These are phyloP conservation scores for Hirsutella thompsonii DNA, from an alignment of 2,329 filamentous ascomycete species.

Conservation along the genomic window DNA sequence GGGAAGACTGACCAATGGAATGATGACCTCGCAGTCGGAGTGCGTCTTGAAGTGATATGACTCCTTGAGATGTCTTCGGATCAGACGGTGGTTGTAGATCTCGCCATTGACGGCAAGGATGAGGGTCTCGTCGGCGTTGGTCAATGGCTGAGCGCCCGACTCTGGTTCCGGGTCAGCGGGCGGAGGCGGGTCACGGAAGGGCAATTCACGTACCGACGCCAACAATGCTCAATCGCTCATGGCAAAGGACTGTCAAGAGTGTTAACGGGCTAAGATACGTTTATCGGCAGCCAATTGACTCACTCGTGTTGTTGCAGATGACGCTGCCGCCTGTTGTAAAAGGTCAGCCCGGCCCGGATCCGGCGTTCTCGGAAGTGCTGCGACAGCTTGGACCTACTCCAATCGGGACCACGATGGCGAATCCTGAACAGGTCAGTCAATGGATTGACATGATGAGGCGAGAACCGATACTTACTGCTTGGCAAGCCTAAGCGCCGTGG, in stretches of 20 bases:
- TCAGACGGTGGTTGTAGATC: slow-evolving; percentile 97
- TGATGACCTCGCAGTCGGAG: slow-evolving; percentile 97
- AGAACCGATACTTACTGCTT: slow-evolving; percentile 62
- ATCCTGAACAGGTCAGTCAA: slow-evolving; percentile 40
- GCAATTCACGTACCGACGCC: slow-evolving; percentile 61
- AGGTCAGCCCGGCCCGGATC: background rate
- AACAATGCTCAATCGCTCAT: slow-evolving; percentile 96
- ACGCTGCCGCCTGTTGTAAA: slow-evolving; percentile 64
- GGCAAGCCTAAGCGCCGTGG: slow-evolving; percentile 80
- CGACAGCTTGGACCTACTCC: slow-evolving; percentile 57
- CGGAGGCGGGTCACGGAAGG: background rate
- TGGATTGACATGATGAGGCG: background rate
- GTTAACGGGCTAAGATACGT: slow-evolving; percentile 12
- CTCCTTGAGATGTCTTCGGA: slow-evolving; percentile 74
- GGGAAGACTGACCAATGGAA: slow-evolving; percentile 62
- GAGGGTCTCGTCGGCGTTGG: slow-evolving; percentile 80
- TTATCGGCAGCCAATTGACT: slow-evolving; percentile 18
- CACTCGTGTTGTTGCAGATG: slow-evolving; percentile 84
- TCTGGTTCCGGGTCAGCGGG: slow-evolving; percentile 37
- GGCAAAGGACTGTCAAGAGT: slow-evolving; percentile 61
- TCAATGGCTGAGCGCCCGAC: slow-evolving; percentile 86
- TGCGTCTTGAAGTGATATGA: slow-evolving; percentile 96
- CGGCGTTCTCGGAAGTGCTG: background rate
- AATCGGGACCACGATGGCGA: slow-evolving; percentile 94
- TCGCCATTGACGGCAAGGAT: slow-evolving; percentile 97